Percentiles rank a stretch among this genome's conserved stretches.
These are phyloP conservation scores for Halophytophthora polymorphica DNA, from an alignment of 352 stramenopile species.

Conservation along the genomic window DNA sequence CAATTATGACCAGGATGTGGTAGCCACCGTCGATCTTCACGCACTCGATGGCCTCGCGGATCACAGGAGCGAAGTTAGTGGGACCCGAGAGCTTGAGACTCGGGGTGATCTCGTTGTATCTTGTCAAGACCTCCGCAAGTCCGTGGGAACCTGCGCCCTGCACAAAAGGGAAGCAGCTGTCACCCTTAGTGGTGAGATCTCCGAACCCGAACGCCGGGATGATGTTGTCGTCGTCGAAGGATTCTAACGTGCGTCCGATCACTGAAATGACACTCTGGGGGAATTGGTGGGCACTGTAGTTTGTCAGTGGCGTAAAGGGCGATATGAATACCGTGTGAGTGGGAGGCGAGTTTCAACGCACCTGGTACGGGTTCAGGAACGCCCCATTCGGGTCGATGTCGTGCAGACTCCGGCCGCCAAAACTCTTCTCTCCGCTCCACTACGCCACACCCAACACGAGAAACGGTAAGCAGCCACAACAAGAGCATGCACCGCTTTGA, in stretches of 20 bases:
- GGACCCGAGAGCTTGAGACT: conserved; percentile 57
- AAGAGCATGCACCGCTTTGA: background rate
- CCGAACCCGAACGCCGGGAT: conserved; percentile 75
- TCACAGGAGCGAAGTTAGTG: conserved; percentile 79
- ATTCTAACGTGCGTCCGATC: conserved; percentile 60
- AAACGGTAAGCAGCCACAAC: background rate
- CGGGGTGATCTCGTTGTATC: conserved; percentile 64
- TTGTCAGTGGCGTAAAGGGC: conserved; percentile 11
- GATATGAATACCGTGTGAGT: conserved; percentile 30
- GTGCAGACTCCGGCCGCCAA: conserved; percentile 60
- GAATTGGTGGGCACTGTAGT: too few relatives aligned
- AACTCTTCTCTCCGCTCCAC: conserved; percentile 68
- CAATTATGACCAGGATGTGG: conserved; percentile 78
- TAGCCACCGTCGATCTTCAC: conserved; percentile 50
- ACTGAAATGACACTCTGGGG: conserved; percentile 62
- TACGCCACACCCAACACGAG: conserved; percentile 8
- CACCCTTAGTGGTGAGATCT: conserved; percentile 47
- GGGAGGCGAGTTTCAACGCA: conserved; percentile 3
- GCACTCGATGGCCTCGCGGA: conserved; percentile 46
- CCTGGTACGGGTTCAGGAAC: conserved; percentile 58
- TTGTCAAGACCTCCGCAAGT: conserved; percentile 50
- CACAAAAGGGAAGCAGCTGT: conserved; percentile 41
- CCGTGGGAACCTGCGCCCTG: conserved; percentile 37
- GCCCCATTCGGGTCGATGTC: conserved; percentile 51
- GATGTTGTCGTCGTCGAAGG: conserved; percentile 82